phyloP scores from a whole-genome alignment of 129 eudicot species.

The Chrysanthemum lavandulifolium region DNA sequence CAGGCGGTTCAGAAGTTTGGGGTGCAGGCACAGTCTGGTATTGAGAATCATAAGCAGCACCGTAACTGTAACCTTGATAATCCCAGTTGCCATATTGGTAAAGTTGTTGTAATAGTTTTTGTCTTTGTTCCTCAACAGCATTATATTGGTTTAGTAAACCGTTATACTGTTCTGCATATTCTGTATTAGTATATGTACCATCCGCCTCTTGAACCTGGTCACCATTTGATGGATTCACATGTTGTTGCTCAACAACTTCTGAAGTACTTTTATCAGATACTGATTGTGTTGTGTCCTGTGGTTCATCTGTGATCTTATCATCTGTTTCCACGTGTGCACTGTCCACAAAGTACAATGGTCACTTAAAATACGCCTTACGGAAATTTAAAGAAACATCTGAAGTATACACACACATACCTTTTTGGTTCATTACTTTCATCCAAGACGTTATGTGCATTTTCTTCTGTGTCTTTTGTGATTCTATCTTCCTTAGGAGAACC shows the following conservation, averaged over 20 bases:
- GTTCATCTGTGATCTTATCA: constrained; percentile 19
- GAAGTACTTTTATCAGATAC: not conserved
- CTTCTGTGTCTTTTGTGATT: constrained; percentile 27
- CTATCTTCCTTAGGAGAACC: constrained; percentile 27
- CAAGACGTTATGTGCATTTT: constrained; percentile 13
- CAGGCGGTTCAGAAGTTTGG: constrained; percentile 40
- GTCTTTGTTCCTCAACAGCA: constrained; percentile 76
- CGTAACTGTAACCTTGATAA: constrained; percentile 40
- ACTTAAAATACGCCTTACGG: not conserved
- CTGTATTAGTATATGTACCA: constrained; percentile 21
- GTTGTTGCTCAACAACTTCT: constrained; percentile 27
- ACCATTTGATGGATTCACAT: constrained; percentile 24
- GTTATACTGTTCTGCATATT: constrained; percentile 53
- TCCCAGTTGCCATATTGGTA: constrained; percentile 58
- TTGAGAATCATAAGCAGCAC: constrained; percentile 44
- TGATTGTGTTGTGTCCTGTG: constrained; percentile 10
- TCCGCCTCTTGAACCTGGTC: constrained; percentile 36
- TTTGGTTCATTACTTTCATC: constrained; percentile 27
- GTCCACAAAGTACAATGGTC: constrained; percentile 17
- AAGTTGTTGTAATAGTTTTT: constrained; percentile 60
- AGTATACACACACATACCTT: constrained; percentile 35
- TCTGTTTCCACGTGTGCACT: constrained; percentile 37
- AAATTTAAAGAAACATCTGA: too few species aligned
- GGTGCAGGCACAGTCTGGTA: constrained; percentile 45
- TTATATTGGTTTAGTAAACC: constrained; percentile 61